Percentiles rank a stretch among this genome's conserved stretches.
Evolutionary conservation across 306 rosid genomes (phyloP).

Genomic region (Lathyrus sativus): DNA sequence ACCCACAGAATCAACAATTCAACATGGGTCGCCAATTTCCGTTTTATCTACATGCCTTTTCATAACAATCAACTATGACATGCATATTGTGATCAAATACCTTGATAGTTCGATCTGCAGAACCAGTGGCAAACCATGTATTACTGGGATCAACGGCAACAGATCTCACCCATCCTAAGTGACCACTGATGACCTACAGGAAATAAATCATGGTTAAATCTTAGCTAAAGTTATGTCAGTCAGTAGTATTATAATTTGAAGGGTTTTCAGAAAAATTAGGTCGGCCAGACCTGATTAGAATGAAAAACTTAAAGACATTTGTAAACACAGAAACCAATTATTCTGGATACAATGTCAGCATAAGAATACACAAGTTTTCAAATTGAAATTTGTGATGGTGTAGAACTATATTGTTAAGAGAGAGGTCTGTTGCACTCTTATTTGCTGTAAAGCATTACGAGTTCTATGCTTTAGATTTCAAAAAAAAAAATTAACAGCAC

Average conservation of each 20-base stretch:
- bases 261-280: not conserved
- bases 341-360: slow-evolving; percentile 2
- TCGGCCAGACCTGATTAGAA: slow-evolving; percentile 7
- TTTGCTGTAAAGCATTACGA: slow-evolving; percentile 9
- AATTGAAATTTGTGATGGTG: slow-evolving; percentile 15
- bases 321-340: slow-evolving; percentile 1
- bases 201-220: slow-evolving; percentile 33
- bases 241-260: slow-evolving; percentile 30
- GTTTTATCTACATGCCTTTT: slow-evolving; percentile 1
- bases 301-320: slow-evolving; percentile 24
- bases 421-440: not conserved
- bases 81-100: slow-evolving; percentile 49
- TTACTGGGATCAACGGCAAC: slow-evolving; percentile 97
- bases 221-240: slow-evolving; percentile 21
- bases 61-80: slow-evolving; percentile 23
- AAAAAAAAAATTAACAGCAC: too few relatives aligned
- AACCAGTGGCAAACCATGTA: slow-evolving; percentile 97
- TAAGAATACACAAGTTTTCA: slow-evolving; percentile 1
- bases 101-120: slow-evolving; percentile 99
- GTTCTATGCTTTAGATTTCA: not conserved
- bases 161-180: slow-evolving; percentile 99
- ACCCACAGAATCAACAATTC: slow-evolving; percentile 31
- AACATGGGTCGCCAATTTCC: slow-evolving; percentile 24
- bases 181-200: slow-evolving; percentile 89
- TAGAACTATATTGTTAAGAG: not conserved